Evolutionary conservation across 2,329 filamentous ascomycete species (phyloP).

Genomic region (Rutstroemia sp.): DNA sequence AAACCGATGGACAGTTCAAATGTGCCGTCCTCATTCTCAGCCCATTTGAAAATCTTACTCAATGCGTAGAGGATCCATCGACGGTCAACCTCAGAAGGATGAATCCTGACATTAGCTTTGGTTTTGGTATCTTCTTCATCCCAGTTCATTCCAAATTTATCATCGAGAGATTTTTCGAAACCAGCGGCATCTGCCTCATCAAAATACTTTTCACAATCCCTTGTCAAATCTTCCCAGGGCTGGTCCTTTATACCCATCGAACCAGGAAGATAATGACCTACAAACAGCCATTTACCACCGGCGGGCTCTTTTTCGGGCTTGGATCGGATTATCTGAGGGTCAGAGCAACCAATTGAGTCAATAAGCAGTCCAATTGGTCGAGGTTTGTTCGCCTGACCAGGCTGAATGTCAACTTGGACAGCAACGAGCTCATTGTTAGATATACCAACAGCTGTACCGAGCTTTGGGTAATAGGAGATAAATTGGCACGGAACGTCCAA

Average conservation of each 20-base stretch:
- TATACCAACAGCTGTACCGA: slow-evolving; percentile 59
- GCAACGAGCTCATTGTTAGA: slow-evolving; percentile 57
- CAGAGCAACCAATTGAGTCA: slow-evolving; percentile 65
- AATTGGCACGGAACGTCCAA: slow-evolving; percentile 26
- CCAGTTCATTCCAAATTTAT: slow-evolving; percentile 27
- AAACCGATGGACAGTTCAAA: slow-evolving; percentile 33
- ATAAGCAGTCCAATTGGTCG: slow-evolving; percentile 57
- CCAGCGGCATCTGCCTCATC: slow-evolving; percentile 30
- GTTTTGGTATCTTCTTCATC: slow-evolving; percentile 11
- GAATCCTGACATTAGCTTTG: slow-evolving; percentile 23
- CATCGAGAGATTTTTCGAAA: slow-evolving; percentile 35
- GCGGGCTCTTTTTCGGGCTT: slow-evolving; percentile 8
- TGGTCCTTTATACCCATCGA: slow-evolving; percentile 15
- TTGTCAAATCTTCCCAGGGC: slow-evolving; percentile 14
- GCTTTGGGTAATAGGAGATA: slow-evolving; percentile 56
- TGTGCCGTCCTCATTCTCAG: slow-evolving; percentile 10
- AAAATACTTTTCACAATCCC: slow-evolving; percentile 31
- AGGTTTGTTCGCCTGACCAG: slow-evolving; percentile 46
- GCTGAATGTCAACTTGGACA: slow-evolving; percentile 59
- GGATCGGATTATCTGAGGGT: slow-evolving; percentile 30
- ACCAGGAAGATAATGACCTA: slow-evolving; percentile 23
- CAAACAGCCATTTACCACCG: slow-evolving; percentile 13
- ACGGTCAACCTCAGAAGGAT: slow-evolving; percentile 51
- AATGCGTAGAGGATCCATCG: slow-evolving; percentile 53
- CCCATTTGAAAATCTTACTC: slow-evolving; percentile 38